A percentile compares a stretch with the other conserved stretches of the same genome.
phyloP scores from a whole-genome alignment of 768 basidiomycete genomes.

The Pholiota molesta region DNA sequence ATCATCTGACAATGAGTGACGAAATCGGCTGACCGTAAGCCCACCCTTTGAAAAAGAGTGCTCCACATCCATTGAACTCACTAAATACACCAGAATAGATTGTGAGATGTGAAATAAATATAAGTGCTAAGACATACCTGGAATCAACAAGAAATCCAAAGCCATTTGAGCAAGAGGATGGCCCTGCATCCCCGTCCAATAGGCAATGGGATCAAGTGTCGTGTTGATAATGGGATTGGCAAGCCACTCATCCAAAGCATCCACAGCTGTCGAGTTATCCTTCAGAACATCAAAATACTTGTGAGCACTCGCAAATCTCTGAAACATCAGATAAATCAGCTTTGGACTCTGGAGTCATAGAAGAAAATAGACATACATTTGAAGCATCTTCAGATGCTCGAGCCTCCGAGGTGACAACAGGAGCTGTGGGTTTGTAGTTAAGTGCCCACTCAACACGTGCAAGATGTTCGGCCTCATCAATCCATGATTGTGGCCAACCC shows the following conservation, averaged over 20 bases:
- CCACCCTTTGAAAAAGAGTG: conserved; percentile 31
- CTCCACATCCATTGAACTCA: conserved; percentile 31
- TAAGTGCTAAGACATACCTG: conserved; percentile 14
- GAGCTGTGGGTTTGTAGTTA: too few relatives aligned
- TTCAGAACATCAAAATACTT: conserved; percentile 4
- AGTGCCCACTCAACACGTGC: too few relatives aligned
- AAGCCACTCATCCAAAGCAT: conserved; percentile 20
- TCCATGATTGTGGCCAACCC: too few relatives aligned
- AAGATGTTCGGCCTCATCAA: too few relatives aligned
- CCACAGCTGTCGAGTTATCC: background rate
- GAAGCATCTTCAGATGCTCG: too few relatives aligned
- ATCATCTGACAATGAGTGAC: conserved; percentile 27
- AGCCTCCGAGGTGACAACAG: too few relatives aligned
- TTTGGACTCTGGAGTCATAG: too few relatives aligned
- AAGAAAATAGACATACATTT: too few relatives aligned
- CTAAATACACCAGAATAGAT: conserved; percentile 15
- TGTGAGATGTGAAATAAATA: conserved; percentile 6
- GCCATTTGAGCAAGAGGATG: conserved; percentile 19
- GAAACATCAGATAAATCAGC: background rate
- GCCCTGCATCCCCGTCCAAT: conserved; percentile 17
- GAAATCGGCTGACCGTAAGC: conserved; percentile 28
- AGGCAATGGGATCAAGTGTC: conserved; percentile 14
- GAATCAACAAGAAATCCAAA: conserved; percentile 15
- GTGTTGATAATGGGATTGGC: conserved; percentile 9
- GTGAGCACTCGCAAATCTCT: conserved; percentile 3